Base-by-base conservation (phyloP, 2,329 filamentous ascomycete genomes). In the Aspergillus sp. region DNA sequence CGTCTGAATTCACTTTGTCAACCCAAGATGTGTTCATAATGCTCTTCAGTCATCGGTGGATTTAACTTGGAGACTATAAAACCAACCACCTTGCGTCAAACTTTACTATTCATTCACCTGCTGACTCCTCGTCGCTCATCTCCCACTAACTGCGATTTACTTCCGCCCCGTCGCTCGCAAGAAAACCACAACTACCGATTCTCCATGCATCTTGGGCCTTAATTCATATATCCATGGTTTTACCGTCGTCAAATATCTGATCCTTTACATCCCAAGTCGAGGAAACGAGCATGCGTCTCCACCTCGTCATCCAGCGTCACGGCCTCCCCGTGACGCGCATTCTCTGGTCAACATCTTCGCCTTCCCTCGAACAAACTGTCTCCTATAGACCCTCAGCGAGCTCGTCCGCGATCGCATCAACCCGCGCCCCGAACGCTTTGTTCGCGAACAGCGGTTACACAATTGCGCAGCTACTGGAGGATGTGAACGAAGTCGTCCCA, bases 401-500 rank as follows among this genome's bases (percentile, higher is more conserved):
- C 7, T 58, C 68, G 1, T 70, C 67, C 9, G 59, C 59, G 10
- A 56, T 67, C 42, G 56, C 66, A 12, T 66, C 65, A 25, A 60
- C 64, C 37, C 59, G 62, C 9, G 55, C 54, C 15, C 64, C 64
- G 9, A 71, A 69, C 52, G 60, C 61, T 32, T 59, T 64, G 12
- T 68, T 62, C 48, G 60, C 60, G 9, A 64, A 75, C 46, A 72
- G 75, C 12, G 77, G 83, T 41, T 77, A 83, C 46, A 95, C 88
- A 2, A 77, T 95, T 51, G 79, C 86, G 25, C 82, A 85, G 56
- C 79, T 96, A 2, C 75, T 96, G 33, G 82, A 86, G 53, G 80
- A 88, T 51, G 75, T 96, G 56, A 90, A 94, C 67, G 81, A 87
- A 39, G 77, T 86, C 13, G 74, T 96, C 2, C 90, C 90, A 0